Base-by-base conservation (phyloP, 176 grass and related monocot genomes). In the Cenchrus fungigraminus region DNA sequence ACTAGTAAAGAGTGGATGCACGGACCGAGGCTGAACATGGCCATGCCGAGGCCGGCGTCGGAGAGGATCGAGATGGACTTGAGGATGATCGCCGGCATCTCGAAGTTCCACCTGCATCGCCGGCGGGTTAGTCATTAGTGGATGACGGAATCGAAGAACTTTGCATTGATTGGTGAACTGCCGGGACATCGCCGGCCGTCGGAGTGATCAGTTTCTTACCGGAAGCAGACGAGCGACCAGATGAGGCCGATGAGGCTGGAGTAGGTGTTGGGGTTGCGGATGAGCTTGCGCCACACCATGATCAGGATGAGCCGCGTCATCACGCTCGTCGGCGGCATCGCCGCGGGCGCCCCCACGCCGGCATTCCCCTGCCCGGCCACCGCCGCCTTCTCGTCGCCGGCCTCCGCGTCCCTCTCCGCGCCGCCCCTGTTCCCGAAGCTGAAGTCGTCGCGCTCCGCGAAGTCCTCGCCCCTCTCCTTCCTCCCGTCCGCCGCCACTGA, bases 251-350 rank as follows among this genome's bases (percentile, higher is more conserved):
- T 92, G 65, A 99, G 90, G 88, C 91, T 94, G 74, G 97, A 99
- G 82, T 99, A 99, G 73, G 91, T 96, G 91, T 99, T 99, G 71
- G 97, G 97, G 81, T 99, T 99, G 85, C 97, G 92, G 84, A 99
- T 99, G 15, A 99, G 94, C 87, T 99, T 99, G 70, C 97, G 85
- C 97, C 97, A 99, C 60, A 99, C 97, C 97, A 99, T 96, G 93
- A 99, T 99, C 9, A 99, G 91, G 70, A 99, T 99, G 25, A 99
- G 88, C 66, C 97, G 65, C 10, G 97, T 99, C 91, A 99, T 99
- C 28, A 99, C 97, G 83, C 94, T 99, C 32, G 97, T 91, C 67
- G 97, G 97, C 6, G 97, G 97, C 97, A 99, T 96, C 72, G 82
- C 84, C 10, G 93, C 56, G 0, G 85, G 74, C 12, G 51, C 84